Conservation (phyloP, 768 basidiomycete genomes). For the Pisolithus orientalis region DNA sequence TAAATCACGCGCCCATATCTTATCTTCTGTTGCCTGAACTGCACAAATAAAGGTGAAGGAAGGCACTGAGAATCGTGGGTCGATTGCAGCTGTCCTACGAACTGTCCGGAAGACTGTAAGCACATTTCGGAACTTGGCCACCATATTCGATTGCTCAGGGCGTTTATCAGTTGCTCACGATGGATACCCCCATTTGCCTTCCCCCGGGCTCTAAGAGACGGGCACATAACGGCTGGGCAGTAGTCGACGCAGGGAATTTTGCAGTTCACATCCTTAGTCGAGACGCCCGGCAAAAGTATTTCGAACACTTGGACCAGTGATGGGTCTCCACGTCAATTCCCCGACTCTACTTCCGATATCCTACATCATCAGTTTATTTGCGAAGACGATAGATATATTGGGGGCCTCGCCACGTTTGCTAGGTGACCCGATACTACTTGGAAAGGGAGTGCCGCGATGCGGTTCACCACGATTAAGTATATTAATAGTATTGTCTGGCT, state of each 20-base stretch:
- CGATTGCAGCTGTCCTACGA: slow-evolving; percentile 69
- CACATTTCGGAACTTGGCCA: slow-evolving; percentile 9
- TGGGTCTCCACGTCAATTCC: slow-evolving; percentile 3
- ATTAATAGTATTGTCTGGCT: too few relatives aligned
- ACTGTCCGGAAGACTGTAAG: slow-evolving; percentile 65
- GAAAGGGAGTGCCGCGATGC: too few relatives aligned
- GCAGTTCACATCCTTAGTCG: slow-evolving; percentile 72
- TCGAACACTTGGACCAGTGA: slow-evolving; percentile 32
- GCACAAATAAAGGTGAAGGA: slow-evolving; percentile 61
- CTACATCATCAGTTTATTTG: too few relatives aligned
- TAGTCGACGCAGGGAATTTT: slow-evolving; percentile 78
- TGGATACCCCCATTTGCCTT: slow-evolving; percentile 52
- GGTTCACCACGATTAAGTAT: too few relatives aligned
- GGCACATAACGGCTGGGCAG: slow-evolving; percentile 70
- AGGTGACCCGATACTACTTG: too few relatives aligned
- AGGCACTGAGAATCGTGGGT: slow-evolving; percentile 74
- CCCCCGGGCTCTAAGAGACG: slow-evolving; percentile 59
- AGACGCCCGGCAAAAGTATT: slow-evolving; percentile 64
- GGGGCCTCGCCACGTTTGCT: too few relatives aligned
- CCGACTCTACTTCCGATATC: too few relatives aligned
- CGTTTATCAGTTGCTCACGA: slow-evolving; percentile 44
- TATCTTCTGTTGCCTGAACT: slow-evolving; percentile 1
- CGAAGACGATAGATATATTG: too few relatives aligned
- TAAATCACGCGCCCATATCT: slow-evolving; percentile 14
- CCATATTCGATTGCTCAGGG: neutral